Evolutionary conservation across 2,329 filamentous ascomycete species (phyloP), one percentile per base, ranked within the genome.

Genomic region (Penicillium brasilianum): DNA sequence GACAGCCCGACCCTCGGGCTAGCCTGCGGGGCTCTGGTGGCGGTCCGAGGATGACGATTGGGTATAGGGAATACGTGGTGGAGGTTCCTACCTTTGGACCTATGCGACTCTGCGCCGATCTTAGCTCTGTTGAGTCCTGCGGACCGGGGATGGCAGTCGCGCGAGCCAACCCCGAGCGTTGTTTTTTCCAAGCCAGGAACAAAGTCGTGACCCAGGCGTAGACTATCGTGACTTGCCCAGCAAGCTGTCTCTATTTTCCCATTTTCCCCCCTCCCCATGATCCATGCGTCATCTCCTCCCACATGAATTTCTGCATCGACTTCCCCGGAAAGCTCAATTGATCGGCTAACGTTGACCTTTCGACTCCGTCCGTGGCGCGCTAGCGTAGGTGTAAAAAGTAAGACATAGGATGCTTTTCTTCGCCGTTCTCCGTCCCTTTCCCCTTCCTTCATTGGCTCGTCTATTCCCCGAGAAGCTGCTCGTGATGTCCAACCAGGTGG

Each of bases 401-500:
- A 53, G 50, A 53, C 50, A 50, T 18, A 28, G 50, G 34, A 25
- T 39, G 28, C 32, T 53, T 39, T n/a, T 53, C 50, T 3, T 25
- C 50, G 34, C 50, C 50, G 50, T 53, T 37, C 20, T 37, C 50
- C 50, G 50, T 22, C 22, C 28, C 18, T 53, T 18, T 9, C 30
- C 50, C 30, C 14, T 20, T 11, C 32, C 7, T 6, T 53, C 20
- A 53, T 53, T 53, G 50, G 50, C 20, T 37, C 36, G 1, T 22
- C 50, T 37, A 53, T 53, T 53, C 50, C 50, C 50, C 50, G 50
- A 53, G 32, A 11, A 37, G 50, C 32, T 53, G 50, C 50, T 53
- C 50, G 50, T 53, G 50, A 53, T 28, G 50, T 39, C 50, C 50
- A 39, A 53, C 20, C 32, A 53, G 18, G 32, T 37, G 50, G 50